Evolutionary conservation across 192 early-diverging fungal genomes (phyloP).

Genomic region (Rhizoclosmatium sp.): DNA sequence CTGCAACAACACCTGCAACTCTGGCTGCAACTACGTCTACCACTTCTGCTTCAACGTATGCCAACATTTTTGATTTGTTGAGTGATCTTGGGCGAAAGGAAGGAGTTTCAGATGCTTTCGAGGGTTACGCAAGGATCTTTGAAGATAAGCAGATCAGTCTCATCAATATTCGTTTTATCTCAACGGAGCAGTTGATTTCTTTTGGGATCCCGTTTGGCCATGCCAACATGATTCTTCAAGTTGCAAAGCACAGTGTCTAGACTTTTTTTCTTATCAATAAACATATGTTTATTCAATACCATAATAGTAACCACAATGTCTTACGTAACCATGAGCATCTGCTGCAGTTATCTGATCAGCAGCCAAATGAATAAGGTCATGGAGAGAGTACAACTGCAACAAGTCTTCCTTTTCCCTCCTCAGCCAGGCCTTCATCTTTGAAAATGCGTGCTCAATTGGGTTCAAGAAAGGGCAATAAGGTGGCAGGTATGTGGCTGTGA

Average conservation of each 20-base stretch:
- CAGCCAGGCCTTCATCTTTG: not conserved
- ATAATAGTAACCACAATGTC: conserved; percentile 14
- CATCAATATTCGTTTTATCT: not conserved
- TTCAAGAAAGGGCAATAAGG: conserved; percentile 11
- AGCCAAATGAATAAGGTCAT: not conserved
- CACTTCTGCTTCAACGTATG: not conserved
- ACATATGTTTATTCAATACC: not conserved
- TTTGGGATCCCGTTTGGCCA: not conserved
- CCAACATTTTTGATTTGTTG: not conserved
- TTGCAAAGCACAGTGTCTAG: not conserved
- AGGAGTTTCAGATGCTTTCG: not conserved
- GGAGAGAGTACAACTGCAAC: not conserved
- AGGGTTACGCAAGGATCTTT: not conserved
- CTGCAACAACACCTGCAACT: not conserved
- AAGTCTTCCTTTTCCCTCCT: not conserved
- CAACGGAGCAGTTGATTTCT: not conserved
- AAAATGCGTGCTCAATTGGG: conserved; percentile 10
- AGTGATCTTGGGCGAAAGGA: not conserved
- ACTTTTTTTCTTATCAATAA: conserved; percentile 6
- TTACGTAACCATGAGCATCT: conserved; percentile 1
- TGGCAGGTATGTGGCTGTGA: not conserved
- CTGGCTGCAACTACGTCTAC: not conserved
- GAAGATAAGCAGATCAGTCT: not conserved
- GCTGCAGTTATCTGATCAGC: not conserved
- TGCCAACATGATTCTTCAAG: not conserved